Evolutionary conservation across 441 rosid genomes (phyloP).

Genomic region (Corymbia citriodora): DNA sequence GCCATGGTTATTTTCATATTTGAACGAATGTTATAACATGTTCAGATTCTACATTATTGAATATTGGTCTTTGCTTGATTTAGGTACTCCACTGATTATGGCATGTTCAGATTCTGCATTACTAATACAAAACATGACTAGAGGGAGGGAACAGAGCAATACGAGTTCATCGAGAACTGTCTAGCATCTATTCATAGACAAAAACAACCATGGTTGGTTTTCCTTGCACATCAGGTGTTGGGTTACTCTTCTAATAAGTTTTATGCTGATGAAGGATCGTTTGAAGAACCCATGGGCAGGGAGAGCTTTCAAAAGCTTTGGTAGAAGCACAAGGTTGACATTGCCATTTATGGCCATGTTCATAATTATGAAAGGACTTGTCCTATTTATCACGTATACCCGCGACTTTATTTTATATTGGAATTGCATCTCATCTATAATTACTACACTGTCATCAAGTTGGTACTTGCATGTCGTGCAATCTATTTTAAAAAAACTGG

Average conservation of each 20-base stretch:
- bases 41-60: not conserved
- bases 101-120: constrained; percentile 81
- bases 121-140: constrained; percentile 82
- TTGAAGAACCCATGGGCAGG: constrained; percentile 78
- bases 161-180: constrained; percentile 64
- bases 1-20: too few species aligned
- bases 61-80: not conserved
- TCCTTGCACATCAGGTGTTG: constrained; percentile 74
- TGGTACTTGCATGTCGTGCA: not conserved
- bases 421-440: not conserved
- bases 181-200: constrained; percentile 64
- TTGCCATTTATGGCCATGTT: constrained; percentile 70
- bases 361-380: constrained; percentile 82
- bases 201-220: constrained; percentile 78
- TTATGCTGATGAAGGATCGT: constrained; percentile 55
- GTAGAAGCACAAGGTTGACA: constrained; percentile 80
- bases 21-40: too few species aligned
- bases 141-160: constrained; percentile 82
- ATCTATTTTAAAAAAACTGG: too few species aligned
- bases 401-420: not conserved
- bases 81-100: constrained; percentile 76
- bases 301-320: constrained; percentile 73
- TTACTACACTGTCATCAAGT: not conserved
- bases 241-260: constrained; percentile 57
- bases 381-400: constrained; percentile 71